Evolutionary conservation across 441 rosid species (phyloP).

Genomic region (Iberis amara): DNA sequence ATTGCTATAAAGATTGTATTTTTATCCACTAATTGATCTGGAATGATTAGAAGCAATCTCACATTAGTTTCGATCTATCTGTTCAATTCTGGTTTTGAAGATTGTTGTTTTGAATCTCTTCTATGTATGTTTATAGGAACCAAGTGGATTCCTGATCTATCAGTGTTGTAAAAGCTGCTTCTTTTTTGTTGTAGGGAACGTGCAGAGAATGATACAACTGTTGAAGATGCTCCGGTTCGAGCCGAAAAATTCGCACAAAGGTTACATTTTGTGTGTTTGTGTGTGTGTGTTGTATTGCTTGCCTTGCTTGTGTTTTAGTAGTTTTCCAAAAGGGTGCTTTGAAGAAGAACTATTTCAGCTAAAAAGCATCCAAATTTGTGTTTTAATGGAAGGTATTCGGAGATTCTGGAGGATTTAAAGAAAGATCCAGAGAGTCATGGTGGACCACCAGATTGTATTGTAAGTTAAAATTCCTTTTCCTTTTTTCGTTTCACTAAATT

Average conservation of each 20-base stretch:
- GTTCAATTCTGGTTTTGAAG: background rate
- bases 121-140: background rate
- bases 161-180: background rate
- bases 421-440: slow-evolving; percentile 92
- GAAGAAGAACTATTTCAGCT: background rate
- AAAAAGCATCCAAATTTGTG: background rate
- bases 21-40: background rate
- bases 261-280: slow-evolving; percentile 34
- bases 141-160: background rate
- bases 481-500: background rate
- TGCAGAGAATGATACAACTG: slow-evolving; percentile 65
- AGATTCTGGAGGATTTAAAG: slow-evolving; percentile 78
- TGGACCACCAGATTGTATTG: slow-evolving; percentile 87
- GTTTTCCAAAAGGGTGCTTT: slow-evolving; percentile 1
- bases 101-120: slow-evolving; percentile 9
- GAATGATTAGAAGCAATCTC: background rate
- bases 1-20: no score
- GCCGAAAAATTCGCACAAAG: slow-evolving; percentile 75
- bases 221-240: slow-evolving; percentile 58
- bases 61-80: background rate
- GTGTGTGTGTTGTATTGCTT: background rate
- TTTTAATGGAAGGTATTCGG: slow-evolving; percentile 46
- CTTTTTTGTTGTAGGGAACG: slow-evolving; percentile 47
- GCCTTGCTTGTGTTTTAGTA: background rate
- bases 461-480: slow-evolving; percentile 26